phyloP scores from a whole-genome alignment of 1,284 basidiomycete species.

The Ceratobasidium sp. region DNA sequence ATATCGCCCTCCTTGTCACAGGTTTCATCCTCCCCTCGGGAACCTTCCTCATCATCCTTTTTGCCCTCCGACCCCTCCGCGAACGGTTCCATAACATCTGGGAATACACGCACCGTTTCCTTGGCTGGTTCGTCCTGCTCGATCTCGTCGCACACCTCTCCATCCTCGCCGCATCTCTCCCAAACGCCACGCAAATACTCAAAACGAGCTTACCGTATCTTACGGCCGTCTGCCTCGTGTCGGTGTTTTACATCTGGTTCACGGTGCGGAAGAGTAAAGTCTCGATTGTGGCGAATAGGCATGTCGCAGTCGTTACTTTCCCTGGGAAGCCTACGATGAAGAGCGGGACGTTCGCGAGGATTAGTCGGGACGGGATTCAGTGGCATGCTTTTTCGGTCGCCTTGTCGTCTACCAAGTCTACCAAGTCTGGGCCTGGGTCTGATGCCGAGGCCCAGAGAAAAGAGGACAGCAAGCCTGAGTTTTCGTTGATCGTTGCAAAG shows the following conservation, averaged over 20 bases:
- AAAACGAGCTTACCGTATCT: conserved; percentile 31
- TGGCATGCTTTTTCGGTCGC: conserved; percentile 43
- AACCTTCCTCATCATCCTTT: conserved; percentile 24
- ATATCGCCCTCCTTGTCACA: conserved; percentile 22
- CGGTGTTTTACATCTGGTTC: conserved; percentile 41
- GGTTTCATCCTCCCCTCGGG: conserved; percentile 18
- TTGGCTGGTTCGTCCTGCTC: conserved; percentile 38
- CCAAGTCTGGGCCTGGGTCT: too few species aligned
- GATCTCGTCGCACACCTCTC: conserved; percentile 18
- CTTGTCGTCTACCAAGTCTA: too few species aligned
- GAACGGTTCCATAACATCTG: conserved; percentile 40
- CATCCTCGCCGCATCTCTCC: conserved; percentile 13
- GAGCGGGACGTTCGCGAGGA: conserved; percentile 26
- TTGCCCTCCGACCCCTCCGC: conserved; percentile 31
- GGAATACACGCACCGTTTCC: conserved; percentile 40
- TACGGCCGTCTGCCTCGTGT: conserved; percentile 4
- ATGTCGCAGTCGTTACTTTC: conserved; percentile 30
- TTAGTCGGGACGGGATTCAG: conserved; percentile 31
- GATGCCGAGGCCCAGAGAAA: too few species aligned
- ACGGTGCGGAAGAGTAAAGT: conserved; percentile 23
- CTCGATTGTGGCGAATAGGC: conserved; percentile 28
- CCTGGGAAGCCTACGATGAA: conserved; percentile 31
- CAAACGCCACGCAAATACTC: conserved; percentile 1
- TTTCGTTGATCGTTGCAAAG: conserved; percentile 28
- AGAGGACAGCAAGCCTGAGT: conserved; percentile 39